These are phyloP conservation scores for Aspergillus texensis DNA, from an alignment of 2,329 filamentous ascomycete genomes.

Conservation along the genomic window DNA sequence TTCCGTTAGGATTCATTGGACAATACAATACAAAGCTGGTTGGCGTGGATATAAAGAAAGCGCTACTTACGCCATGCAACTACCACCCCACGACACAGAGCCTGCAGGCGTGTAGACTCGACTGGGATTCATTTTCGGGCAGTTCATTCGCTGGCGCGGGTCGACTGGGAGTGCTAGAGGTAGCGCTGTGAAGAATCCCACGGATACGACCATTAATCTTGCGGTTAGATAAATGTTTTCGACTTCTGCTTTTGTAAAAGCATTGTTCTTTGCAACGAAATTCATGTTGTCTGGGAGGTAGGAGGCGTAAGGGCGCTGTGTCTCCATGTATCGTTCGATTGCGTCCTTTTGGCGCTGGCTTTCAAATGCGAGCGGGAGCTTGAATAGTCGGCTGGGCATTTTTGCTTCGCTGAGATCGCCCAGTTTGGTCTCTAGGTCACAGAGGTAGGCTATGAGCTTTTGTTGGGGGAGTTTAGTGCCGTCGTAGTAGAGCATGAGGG, in stretches of 20 bases:
- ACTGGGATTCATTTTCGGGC: conserved; percentile 60
- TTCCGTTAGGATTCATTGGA: not conserved
- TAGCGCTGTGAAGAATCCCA: conserved; percentile 60
- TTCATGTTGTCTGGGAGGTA: conserved; percentile 66
- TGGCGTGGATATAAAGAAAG: not conserved
- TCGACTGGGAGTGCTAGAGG: conserved; percentile 57
- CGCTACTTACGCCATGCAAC: conserved; percentile 47
- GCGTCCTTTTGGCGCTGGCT: conserved; percentile 49
- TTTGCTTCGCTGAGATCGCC: conserved; percentile 44
- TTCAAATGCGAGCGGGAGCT: conserved; percentile 49
- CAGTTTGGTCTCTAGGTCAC: conserved; percentile 41
- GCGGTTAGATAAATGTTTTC: conserved; percentile 55
- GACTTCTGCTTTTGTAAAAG: conserved; percentile 51
- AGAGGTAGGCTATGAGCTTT: conserved; percentile 41
- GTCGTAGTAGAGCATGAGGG: conserved; percentile 51
- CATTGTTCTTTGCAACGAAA: conserved; percentile 60
- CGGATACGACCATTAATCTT: conserved; percentile 55
- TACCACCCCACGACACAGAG: conserved; percentile 59
- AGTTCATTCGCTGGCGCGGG: conserved; percentile 56
- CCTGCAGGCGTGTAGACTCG: conserved; percentile 61
- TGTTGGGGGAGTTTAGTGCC: conserved; percentile 42
- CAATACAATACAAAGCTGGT: not conserved
- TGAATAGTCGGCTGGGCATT: conserved; percentile 49
- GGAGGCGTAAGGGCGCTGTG: conserved; percentile 62
- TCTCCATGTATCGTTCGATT: conserved; percentile 63